phyloP scores from a whole-genome alignment of 176 grass and related monocot genomes.

The Bothriochloa decipiens region DNA sequence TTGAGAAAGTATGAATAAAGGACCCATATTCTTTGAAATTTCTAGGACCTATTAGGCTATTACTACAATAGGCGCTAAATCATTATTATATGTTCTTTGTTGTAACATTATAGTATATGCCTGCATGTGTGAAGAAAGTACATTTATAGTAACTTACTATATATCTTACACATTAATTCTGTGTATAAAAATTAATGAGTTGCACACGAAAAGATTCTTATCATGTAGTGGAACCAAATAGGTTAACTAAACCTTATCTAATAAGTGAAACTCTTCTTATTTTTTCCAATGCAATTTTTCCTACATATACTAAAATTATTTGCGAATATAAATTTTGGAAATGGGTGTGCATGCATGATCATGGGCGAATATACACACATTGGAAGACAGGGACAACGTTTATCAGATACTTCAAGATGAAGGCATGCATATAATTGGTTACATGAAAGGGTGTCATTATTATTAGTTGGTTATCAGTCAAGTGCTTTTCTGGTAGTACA shows the following conservation, averaged over 20 bases:
- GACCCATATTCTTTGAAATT: not conserved
- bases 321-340: not conserved
- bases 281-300: no score
- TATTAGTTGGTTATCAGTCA: constrained; percentile 29
- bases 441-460: constrained; percentile 12
- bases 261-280: no score
- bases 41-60: not conserved
- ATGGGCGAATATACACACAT: not conserved
- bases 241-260: no score
- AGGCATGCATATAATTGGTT: constrained; percentile 30
- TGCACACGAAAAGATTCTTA: not conserved
- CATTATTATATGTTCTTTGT: not conserved
- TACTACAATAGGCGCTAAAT: not conserved
- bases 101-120: not conserved
- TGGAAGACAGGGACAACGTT: constrained; percentile 8
- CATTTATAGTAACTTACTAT: not conserved
- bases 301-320: not conserved
- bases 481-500: not conserved
- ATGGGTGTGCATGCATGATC: not conserved
- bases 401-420: constrained; percentile 38
- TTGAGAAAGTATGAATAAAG: not conserved
- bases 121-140: not conserved
- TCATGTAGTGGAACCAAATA: not conserved
- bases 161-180: not conserved
- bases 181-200: not conserved